Base-by-base conservation (phyloP, 345 rosid species). In the Sisymbrium altissimum region DNA sequence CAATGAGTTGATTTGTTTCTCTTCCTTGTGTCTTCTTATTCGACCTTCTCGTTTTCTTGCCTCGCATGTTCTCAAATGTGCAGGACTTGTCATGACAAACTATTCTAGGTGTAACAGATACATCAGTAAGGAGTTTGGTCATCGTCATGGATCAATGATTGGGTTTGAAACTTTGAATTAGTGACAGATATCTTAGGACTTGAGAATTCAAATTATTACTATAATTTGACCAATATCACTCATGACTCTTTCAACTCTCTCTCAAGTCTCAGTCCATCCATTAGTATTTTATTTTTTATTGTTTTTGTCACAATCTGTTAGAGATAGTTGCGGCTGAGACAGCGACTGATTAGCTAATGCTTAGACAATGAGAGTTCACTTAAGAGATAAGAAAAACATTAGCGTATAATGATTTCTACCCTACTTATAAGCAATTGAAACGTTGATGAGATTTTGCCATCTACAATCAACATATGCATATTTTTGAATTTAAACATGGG, bases 1-100 rank as follows among this genome's bases (percentile, higher is more conserved):
- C 40, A 56, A 54, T 69, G 75, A 76, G 70, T 76, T 76, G 60
- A 70, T 44, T 48, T 48, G 18, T 67, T 66, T 62, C 23, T 2
- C 18, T 4, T 53, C 25, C 2, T 23, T 68, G 14, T 41, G 30
- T 43, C 35, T 69, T 74, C 53, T 60, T 69, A 23, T 49, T 69
- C 33, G 33, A 58, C 38, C 23, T 56, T 4, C 15, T 30, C 4
- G 6, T 50, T 60, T 75, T 8, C 64, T 41, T 52, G 48, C 30
- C 69, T 50, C 18, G 46, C 63, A 17, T 23, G 33, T 52, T n/a
- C 57, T 23, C 33, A 52, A 23, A 23, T 11, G 4, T 52, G 33
- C 57, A 52, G 12, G n/a, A 25, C 56, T 25, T 52, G 50, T 52
- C 70, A 54, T 39, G 53, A 46, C 35, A 65, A 57, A 56, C 6